phyloP scores from a whole-genome alignment of 1,284 basidiomycete species.

The Cystobasidium pallidum region DNA sequence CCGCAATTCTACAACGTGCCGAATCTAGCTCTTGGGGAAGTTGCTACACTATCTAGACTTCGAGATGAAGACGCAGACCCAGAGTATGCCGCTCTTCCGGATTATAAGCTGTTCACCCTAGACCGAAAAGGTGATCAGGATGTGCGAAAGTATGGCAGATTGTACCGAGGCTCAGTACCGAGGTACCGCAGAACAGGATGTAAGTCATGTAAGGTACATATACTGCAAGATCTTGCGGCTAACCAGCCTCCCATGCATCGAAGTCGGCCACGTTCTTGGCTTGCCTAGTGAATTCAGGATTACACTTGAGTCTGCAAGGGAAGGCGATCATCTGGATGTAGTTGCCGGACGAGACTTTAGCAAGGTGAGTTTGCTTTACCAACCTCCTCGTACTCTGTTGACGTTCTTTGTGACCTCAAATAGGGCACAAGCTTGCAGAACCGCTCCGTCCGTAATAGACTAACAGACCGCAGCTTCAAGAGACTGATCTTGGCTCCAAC shows the following conservation, averaged over 20 bases:
- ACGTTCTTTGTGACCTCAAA: slow-evolving; percentile 26
- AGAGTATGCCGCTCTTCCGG: slow-evolving; percentile 11
- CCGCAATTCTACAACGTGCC: slow-evolving; percentile 37
- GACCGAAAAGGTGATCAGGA: slow-evolving; percentile 41
- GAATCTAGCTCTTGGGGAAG: slow-evolving; percentile 25
- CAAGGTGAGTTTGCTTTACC: not conserved
- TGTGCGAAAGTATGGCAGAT: slow-evolving; percentile 33
- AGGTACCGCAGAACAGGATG: slow-evolving; percentile 33
- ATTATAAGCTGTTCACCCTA: slow-evolving; percentile 35
- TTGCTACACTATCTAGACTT: slow-evolving; percentile 14
- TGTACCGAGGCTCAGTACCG: slow-evolving; percentile 35
- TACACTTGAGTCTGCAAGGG: slow-evolving; percentile 54
- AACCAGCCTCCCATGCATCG: not conserved
- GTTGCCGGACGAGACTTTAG: slow-evolving; percentile 55
- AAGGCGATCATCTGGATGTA: slow-evolving; percentile 66
- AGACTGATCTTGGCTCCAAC: slow-evolving; percentile 2
- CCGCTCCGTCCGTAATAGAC: slow-evolving; percentile 26
- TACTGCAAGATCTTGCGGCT: too few relatives aligned
- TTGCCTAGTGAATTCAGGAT: slow-evolving; percentile 53
- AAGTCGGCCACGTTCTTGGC: slow-evolving; percentile 54
- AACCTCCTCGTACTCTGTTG: not conserved
- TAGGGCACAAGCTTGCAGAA: slow-evolving; percentile 56
- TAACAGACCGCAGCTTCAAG: not conserved
- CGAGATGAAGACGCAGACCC: slow-evolving; percentile 7
- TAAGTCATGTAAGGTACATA: too few relatives aligned